Percentiles rank a stretch among this genome's conserved stretches.
Evolutionary conservation across 1,139 yeast genomes (phyloP).

Genomic region (Kurtzmaniella quercitrusa): DNA sequence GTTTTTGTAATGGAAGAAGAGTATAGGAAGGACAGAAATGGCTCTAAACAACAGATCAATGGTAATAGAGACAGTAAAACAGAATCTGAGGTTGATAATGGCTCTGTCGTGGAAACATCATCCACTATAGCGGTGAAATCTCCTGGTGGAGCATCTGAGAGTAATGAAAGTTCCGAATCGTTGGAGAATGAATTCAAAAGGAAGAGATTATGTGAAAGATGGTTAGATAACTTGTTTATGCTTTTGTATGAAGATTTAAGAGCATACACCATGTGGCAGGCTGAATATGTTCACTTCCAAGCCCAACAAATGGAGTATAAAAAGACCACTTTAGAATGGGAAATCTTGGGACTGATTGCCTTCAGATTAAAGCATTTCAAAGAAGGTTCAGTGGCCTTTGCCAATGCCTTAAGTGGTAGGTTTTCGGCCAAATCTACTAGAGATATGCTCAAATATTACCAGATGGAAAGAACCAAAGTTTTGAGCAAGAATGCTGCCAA

Average conservation of each 20-base stretch:
- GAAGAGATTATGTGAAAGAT: conserved; percentile 87
- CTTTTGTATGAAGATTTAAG: conserved; percentile 84
- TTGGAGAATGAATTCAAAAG: conserved; percentile 49
- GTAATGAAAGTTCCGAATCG: conserved; percentile 11
- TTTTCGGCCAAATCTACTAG: conserved; percentile 79
- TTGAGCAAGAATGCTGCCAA: conserved; percentile 24
- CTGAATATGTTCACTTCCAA: conserved; percentile 62
- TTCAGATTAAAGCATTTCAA: conserved; percentile 72
- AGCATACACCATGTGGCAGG: conserved; percentile 87
- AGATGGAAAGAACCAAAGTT: conserved; percentile 39
- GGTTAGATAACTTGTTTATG: conserved; percentile 89
- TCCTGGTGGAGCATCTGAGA: conserved; percentile 16
- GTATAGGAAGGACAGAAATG: conserved; percentile 47
- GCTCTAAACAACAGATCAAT: conserved; percentile 6
- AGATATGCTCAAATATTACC: conserved; percentile 66
- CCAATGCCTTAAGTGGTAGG: conserved; percentile 70
- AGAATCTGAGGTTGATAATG: conserved; percentile 1
- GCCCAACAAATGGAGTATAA: conserved; percentile 71
- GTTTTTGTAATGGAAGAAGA: conserved; percentile 97
- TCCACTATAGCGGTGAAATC: conserved; percentile 39
- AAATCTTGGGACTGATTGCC: conserved; percentile 79
- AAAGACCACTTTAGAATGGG: conserved; percentile 92
- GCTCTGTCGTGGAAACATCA: conserved; percentile 9
- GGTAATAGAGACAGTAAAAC: conserved; percentile 7
- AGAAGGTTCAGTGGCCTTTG: conserved; percentile 80